Evolutionary conservation across 192 early-diverging fungal species (phyloP).

Genomic region (Dimargaris verticillata): DNA sequence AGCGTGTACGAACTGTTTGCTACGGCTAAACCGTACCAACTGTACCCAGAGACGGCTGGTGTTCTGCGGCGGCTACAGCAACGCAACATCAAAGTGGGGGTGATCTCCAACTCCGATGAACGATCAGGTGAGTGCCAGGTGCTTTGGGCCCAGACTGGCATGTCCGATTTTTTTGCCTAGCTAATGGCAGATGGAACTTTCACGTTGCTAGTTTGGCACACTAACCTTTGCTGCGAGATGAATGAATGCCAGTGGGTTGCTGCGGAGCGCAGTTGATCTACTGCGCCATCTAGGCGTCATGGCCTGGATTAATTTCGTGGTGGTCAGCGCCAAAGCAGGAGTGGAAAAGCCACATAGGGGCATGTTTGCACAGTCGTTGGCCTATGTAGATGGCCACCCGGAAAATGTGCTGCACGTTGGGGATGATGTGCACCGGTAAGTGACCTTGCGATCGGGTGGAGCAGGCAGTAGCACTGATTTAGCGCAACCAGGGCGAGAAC

Average conservation of each 20-base stretch:
- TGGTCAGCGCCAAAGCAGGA: conserved; percentile 30
- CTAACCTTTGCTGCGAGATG: no score
- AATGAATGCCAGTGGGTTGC: no score
- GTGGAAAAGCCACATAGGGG: conserved; percentile 33
- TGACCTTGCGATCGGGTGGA: no score
- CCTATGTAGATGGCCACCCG: conserved; percentile 17
- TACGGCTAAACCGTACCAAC: conserved; percentile 28
- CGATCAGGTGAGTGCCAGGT: conserved; percentile 18
- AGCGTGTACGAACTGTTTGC: conserved; percentile 30
- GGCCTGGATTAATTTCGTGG: conserved; percentile 39
- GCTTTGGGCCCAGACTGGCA: background rate
- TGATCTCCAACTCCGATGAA: conserved; percentile 47
- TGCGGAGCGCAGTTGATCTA: no score
- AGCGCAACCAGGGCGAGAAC: no score
- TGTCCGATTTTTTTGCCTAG: background rate
- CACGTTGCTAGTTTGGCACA: no score
- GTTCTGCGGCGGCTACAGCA: conserved; percentile 28
- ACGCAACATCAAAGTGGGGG: conserved; percentile 31
- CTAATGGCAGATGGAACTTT: no score
- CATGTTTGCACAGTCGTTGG: conserved; percentile 36
- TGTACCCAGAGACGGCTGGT: conserved; percentile 32
- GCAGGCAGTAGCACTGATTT: no score
- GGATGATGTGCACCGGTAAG: conserved; percentile 30
- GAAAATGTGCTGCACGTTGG: conserved; percentile 42
- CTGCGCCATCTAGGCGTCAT: conserved; percentile 17